These are phyloP conservation scores for Cercospora citrullina DNA, from an alignment of 2,329 filamentous ascomycete species.

Conservation along the genomic window DNA sequence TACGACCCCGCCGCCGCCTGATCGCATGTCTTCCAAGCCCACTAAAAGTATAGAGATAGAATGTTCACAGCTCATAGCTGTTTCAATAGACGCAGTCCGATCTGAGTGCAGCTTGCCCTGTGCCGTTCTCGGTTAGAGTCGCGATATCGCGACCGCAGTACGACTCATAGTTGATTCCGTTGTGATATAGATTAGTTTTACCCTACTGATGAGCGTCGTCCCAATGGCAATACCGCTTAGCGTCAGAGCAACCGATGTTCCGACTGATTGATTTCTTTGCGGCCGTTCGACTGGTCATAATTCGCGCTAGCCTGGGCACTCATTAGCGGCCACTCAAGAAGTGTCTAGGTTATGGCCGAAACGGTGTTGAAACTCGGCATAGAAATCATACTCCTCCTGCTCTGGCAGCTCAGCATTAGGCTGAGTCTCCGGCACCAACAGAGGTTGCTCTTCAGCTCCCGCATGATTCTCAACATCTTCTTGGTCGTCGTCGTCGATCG, in stretches of 20 bases:
- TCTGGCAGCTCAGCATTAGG: neutral
- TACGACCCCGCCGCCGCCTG: neutral
- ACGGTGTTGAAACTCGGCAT: neutral
- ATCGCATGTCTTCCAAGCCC: neutral
- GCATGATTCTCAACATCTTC: neutral
- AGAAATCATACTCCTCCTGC: neutral
- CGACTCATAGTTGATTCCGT: too few relatives aligned
- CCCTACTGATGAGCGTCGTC: too few relatives aligned
- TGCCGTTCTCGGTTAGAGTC: neutral
- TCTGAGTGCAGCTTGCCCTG: neutral
- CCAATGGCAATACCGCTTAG: too few relatives aligned
- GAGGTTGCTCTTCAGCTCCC: neutral
- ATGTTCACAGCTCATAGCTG: neutral
- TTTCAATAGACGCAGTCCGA: neutral
- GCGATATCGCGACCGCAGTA: neutral
- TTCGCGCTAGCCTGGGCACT: neutral
- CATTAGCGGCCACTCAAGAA: neutral
- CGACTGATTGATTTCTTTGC: too few relatives aligned
- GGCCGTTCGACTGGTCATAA: neutral
- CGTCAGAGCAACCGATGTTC: too few relatives aligned
- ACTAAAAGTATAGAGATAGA: neutral
- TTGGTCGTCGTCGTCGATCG: neutral
- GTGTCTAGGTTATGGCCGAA: neutral
- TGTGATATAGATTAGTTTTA: too few relatives aligned
- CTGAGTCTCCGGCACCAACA: neutral